A percentile compares a stretch with the other conserved stretches of the same genome.
These are phyloP conservation scores for Marasmius tenuissimus DNA, from an alignment of 1,284 basidiomycete species.

Conservation along the genomic window DNA sequence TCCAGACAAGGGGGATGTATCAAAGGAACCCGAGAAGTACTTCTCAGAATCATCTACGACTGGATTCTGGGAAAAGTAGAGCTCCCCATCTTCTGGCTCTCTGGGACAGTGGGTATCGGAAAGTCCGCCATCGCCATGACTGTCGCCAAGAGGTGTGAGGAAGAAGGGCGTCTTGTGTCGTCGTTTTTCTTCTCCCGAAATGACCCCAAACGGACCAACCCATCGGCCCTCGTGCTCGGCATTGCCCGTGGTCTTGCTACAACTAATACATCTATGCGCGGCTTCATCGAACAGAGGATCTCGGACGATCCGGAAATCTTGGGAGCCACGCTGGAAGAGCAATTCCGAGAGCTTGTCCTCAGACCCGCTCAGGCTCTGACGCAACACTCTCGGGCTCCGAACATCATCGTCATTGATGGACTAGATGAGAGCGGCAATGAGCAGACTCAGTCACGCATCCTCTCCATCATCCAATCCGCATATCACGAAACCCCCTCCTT, in stretches of 20 bases:
- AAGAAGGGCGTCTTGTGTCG: neutral
- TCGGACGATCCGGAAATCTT: neutral
- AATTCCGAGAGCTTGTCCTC: constrained; percentile 1
- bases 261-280: neutral
- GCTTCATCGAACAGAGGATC: neutral
- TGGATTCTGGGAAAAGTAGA: constrained; percentile 8
- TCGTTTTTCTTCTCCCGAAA: constrained; percentile 18
- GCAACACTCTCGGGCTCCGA: neutral
- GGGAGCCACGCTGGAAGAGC: neutral
- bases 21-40: constrained; percentile 9
- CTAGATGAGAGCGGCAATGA: constrained; percentile 1
- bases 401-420: neutral
- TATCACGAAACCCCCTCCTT: neutral
- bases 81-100: constrained; percentile 15
- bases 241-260: constrained; percentile 1
- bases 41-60: constrained; percentile 8
- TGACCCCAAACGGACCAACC: neutral
- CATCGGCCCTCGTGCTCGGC: neutral
- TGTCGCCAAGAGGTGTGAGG: constrained; percentile 9
- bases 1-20: constrained; percentile 7
- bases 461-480: neutral
- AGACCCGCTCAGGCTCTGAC: neutral
- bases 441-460: neutral
- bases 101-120: constrained; percentile 16
- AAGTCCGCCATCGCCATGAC: constrained; percentile 20